A percentile compares a stretch with the other conserved stretches of the same genome.
Evolutionary conservation across 495 filamentous ascomycete species (phyloP).

Genomic region (Neurospora sp.): DNA sequence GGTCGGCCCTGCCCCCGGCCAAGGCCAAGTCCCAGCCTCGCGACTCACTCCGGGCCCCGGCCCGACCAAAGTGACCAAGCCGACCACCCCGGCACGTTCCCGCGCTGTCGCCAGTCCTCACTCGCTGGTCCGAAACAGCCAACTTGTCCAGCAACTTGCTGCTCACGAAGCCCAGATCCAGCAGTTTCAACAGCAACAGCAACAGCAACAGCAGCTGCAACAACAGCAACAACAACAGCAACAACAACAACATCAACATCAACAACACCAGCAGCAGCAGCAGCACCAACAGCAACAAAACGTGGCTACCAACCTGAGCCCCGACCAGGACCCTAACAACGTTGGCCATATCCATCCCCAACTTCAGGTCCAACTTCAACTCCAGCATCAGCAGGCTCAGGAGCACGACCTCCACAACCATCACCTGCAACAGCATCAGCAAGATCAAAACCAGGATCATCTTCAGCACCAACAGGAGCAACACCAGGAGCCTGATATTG

Average conservation of each 20-base stretch:
- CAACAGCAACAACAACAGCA: neutral
- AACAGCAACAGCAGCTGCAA: neutral
- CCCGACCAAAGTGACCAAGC: constrained; percentile 34
- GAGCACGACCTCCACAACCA: constrained; percentile 13
- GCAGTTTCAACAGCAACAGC: neutral
- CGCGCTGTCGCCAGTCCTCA: constrained; percentile 15
- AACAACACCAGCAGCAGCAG: neutral
- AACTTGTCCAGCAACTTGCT: constrained; percentile 7
- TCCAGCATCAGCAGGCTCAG: constrained; percentile 22
- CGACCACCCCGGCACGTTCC: constrained; percentile 19
- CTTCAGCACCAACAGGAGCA: neutral
- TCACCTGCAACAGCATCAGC: neutral
- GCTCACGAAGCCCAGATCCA: neutral
- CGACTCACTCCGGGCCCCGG: constrained; percentile 27
- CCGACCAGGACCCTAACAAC: neutral
- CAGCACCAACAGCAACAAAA: neutral
- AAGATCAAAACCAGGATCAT: neutral
- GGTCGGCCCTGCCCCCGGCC: neutral
- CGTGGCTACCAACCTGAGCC: constrained; percentile 5
- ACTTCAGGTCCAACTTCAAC: constrained; percentile 2
- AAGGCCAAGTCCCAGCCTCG: constrained; percentile 10
- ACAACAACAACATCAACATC: neutral
- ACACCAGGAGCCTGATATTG: constrained; percentile 27
- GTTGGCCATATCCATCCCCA: constrained; percentile 8
- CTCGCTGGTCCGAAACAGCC: neutral